Conservation (phyloP, 768 basidiomycete genomes). For the Ramaria rubella region DNA sequence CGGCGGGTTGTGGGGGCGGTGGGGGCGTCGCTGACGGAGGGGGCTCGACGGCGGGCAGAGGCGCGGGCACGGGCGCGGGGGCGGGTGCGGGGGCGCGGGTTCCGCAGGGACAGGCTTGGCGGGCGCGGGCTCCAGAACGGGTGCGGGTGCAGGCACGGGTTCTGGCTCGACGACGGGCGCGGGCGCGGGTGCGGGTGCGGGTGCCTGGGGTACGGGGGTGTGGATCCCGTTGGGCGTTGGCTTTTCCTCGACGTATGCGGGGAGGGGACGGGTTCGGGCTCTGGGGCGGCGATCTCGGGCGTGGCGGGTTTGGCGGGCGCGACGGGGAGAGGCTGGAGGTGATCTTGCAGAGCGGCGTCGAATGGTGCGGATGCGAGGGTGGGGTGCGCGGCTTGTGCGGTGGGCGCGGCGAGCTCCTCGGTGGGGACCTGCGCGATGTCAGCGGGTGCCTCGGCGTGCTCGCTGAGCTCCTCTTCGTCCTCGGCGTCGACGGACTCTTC, state of each 20-base stretch:
- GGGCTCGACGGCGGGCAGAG: slow-evolving; percentile 26
- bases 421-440: slow-evolving; percentile 24
- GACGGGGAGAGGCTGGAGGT: background rate
- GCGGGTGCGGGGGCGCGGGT: slow-evolving; percentile 27
- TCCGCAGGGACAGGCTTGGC: slow-evolving; percentile 14
- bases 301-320: background rate
- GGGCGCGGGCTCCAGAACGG: slow-evolving; percentile 9
- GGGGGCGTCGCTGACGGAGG: slow-evolving; percentile 12
- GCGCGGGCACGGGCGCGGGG: slow-evolving; percentile 27
- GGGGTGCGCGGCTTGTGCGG: slow-evolving; percentile 23
- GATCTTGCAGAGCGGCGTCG: slow-evolving; percentile 3
- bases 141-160: slow-evolving; percentile 1
- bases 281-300: background rate
- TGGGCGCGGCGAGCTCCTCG: slow-evolving; percentile 18
- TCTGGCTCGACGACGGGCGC: slow-evolving; percentile 11
- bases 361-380: slow-evolving; percentile 13
- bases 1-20: slow-evolving; percentile 22
- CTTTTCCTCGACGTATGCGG: background rate
- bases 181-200: slow-evolving; percentile 22
- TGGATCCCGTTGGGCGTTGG: slow-evolving; percentile 12
- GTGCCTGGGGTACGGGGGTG: slow-evolving; percentile 28
- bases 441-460: slow-evolving; percentile 28
- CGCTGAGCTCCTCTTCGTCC: slow-evolving; percentile 44
- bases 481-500: slow-evolving; percentile 85
- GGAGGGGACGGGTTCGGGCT: background rate